Conservation (phyloP, 371 early-diverging fungal genomes). For the Quaeritorhiza haematococci region DNA sequence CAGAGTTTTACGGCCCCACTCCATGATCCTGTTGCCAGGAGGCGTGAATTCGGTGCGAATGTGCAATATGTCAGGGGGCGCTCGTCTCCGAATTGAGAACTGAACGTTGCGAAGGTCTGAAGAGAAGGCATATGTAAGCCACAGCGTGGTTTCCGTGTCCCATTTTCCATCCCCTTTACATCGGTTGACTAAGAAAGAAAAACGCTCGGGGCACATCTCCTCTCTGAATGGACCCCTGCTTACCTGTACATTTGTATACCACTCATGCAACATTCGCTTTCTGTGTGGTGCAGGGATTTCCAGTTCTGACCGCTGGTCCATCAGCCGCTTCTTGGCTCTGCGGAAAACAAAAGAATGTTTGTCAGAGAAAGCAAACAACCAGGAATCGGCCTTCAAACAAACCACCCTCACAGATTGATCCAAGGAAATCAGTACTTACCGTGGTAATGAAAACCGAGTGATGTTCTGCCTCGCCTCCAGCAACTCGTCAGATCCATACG, state of each 20-base stretch:
- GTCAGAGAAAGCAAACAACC: neutral
- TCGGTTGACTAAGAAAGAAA: too few relatives aligned
- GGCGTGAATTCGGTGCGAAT: slow-evolving; percentile 76
- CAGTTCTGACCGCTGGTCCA: slow-evolving; percentile 61
- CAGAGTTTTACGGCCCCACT: slow-evolving; percentile 82
- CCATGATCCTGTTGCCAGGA: slow-evolving; percentile 81
- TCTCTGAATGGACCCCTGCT: neutral
- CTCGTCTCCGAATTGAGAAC: slow-evolving; percentile 88
- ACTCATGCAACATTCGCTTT: slow-evolving; percentile 73
- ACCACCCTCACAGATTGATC: neutral
- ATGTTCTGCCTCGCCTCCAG: slow-evolving; percentile 68
- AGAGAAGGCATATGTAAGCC: slow-evolving; percentile 3
- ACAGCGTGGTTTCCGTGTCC: too few relatives aligned
- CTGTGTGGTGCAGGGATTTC: slow-evolving; percentile 65
- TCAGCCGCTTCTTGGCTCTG: slow-evolving; percentile 71
- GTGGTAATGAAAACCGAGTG: slow-evolving; percentile 69
- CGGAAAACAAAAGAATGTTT: neutral
- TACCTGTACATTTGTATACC: slow-evolving; percentile 68
- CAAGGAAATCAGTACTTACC: slow-evolving; percentile 39
- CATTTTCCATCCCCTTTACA: too few relatives aligned
- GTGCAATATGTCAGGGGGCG: slow-evolving; percentile 74
- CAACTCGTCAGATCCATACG: slow-evolving; percentile 68
- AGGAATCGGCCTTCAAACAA: slow-evolving; percentile 6
- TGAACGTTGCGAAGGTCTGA: slow-evolving; percentile 63
- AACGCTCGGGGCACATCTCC: slow-evolving; percentile 1